Base-by-base conservation (phyloP, 169 alveolate genomes). In the Eimeria zaria region DNA sequence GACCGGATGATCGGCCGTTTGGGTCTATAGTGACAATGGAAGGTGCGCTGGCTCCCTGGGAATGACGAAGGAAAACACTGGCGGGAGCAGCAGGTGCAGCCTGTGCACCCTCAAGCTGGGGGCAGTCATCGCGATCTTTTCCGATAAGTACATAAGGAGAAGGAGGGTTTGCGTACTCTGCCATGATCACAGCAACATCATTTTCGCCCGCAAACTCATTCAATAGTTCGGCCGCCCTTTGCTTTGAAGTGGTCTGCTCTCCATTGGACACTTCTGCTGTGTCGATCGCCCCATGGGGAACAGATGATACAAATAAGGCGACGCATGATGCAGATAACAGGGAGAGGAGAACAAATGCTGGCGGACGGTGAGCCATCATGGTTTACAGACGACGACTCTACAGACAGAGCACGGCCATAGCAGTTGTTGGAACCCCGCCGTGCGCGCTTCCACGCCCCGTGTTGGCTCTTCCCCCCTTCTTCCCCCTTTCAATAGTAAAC, bases 121-220 rank as follows among this genome's bases (percentile, higher is more conserved):
- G 80, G 58, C 74, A 85, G 80, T 62, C 74, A 18, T 55, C 41
- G 76, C 78, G 80, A 36, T 51, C 67, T 62, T 36, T 48, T 39
- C 92, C 78, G 9, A 85, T 30, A 30, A 62, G 64, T 80, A 85
- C 64, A 24, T 33, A 20, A n/a, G 92, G 92, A 20, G 48, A 60
- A 24, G 92, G 27, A 2, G 39, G 5, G n/a, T 16, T 41, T 55
- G 53, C 22, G 33, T 85, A 62, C 30, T 85, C 92, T 62, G 55
- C 67, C 92, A 85, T 55, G 48, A 85, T n/a, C 78, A 18, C 48
- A 8, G 76, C 92, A 24, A 85, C 92, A 16, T 85, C 74, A 16
- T 85, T 48, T 44, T 85, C 92, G 30, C 80, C 92, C 27, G 74
- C 92, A 27, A 85, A 85, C 24, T 85, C 92, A 36, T 85, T 36